These are phyloP conservation scores for Auricularia sp. DNA, from an alignment of 768 basidiomycete species.

Conservation along the genomic window DNA sequence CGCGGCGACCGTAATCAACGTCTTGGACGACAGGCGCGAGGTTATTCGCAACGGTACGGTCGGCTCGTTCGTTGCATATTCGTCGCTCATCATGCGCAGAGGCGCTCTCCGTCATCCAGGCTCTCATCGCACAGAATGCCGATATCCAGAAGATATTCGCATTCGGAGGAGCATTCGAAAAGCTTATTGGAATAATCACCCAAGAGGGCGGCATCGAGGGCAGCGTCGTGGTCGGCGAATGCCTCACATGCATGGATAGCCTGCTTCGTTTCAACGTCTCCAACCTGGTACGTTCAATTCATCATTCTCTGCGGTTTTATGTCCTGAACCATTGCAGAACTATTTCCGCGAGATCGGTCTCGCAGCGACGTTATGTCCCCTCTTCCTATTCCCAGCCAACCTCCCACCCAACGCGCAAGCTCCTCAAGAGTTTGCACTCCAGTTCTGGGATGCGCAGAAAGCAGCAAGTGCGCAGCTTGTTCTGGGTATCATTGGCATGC, in stretches of 20 bases:
- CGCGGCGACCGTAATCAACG: constrained; percentile 55
- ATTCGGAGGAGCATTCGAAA: constrained; percentile 95
- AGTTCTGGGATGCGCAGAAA: constrained; percentile 95
- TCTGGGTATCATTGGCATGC: constrained; percentile 76
- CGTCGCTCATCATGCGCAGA: constrained; percentile 36
- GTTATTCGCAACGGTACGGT: constrained; percentile 77
- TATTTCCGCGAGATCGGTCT: constrained; percentile 89
- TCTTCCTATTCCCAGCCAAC: constrained; percentile 60
- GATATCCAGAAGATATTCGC: constrained; percentile 96
- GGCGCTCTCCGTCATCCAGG: constrained; percentile 72
- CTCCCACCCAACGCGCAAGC: constrained; percentile 45
- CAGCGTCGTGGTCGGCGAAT: constrained; percentile 75
- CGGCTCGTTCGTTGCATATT: neutral
- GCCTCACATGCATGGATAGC: constrained; percentile 77
- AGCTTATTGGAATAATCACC: constrained; percentile 78
- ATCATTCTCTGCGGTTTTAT: neutral
- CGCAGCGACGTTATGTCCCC: constrained; percentile 53
- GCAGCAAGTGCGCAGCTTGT: constrained; percentile 68
- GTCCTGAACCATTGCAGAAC: constrained; percentile 42
- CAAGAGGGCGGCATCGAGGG: constrained; percentile 90
- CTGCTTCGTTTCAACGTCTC: constrained; percentile 87
- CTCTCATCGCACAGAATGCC: constrained; percentile 73
- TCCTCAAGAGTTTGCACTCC: constrained; percentile 88
- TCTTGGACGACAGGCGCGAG: constrained; percentile 78
- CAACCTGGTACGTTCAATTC: constrained; percentile 60